A percentile compares a stretch with the other conserved stretches of the same genome.
phyloP scores from a whole-genome alignment of 371 early-diverging fungal genomes.

The Blastocladiella emersonii region DNA sequence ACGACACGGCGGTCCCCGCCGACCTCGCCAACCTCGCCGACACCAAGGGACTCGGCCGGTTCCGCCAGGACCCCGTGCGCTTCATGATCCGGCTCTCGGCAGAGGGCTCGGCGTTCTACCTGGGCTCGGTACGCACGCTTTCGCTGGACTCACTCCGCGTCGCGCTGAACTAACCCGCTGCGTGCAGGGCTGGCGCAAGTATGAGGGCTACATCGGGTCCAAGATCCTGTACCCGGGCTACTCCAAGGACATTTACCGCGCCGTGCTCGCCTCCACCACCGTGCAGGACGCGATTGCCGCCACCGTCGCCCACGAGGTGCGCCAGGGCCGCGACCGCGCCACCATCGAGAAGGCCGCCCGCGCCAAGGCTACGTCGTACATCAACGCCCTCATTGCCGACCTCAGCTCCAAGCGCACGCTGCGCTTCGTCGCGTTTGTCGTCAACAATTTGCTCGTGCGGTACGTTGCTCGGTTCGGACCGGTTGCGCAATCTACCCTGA shows the following conservation, averaged over 20 bases:
- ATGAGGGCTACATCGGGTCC: conserved; percentile 60
- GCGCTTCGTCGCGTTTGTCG: conserved; percentile 51
- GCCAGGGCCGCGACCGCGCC: neutral
- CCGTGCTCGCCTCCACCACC: conserved; percentile 20
- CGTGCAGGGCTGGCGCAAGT: conserved; percentile 63
- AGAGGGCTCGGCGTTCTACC: conserved; percentile 42
- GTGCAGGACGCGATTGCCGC: conserved; percentile 9
- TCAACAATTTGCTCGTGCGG: conserved; percentile 59
- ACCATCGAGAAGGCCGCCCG: neutral
- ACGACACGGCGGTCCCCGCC: too few species aligned
- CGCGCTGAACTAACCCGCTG: neutral
- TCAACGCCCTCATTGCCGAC: neutral
- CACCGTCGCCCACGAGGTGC: conserved; percentile 21
- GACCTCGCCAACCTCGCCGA: neutral
- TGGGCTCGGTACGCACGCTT: neutral
- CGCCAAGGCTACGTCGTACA: neutral
- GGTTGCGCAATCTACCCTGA: neutral
- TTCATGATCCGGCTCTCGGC: conserved; percentile 55
- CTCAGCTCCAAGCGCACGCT: neutral
- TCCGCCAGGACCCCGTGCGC: conserved; percentile 61
- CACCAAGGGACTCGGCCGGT: conserved; percentile 23
- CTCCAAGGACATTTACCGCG: conserved; percentile 38
- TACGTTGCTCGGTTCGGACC: conserved; percentile 27
- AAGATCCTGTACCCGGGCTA: conserved; percentile 55
- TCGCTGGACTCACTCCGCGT: neutral